A percentile compares a stretch with the other conserved stretches of the same genome.
These are phyloP conservation scores for Graphilbum ipis-grandicollis DNA, from an alignment of 2,329 filamentous ascomycete species.

Conservation along the genomic window DNA sequence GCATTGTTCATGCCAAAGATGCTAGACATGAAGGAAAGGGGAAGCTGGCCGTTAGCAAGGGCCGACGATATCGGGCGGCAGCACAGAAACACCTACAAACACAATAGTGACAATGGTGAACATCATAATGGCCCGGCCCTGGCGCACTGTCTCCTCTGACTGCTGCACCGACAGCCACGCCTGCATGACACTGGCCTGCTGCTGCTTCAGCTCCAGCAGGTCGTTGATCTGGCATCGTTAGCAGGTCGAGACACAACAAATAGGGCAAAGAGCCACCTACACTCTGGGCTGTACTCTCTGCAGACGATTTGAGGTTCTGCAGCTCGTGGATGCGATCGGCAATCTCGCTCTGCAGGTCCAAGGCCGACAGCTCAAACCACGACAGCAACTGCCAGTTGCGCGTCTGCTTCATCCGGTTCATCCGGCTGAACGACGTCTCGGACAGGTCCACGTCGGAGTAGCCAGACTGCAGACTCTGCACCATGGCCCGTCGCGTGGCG, in stretches of 20 bases:
- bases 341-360: slow-evolving; percentile 13
- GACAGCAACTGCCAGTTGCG: slow-evolving; percentile 5
- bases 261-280: slow-evolving; percentile 14
- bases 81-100: slow-evolving; percentile 17
- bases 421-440: no score
- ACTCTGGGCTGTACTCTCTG: slow-evolving; percentile 15
- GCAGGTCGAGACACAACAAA: neutral
- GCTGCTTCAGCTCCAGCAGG: slow-evolving; percentile 24
- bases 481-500: neutral
- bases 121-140: slow-evolving; percentile 25
- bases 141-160: slow-evolving; percentile 20
- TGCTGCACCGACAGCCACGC: slow-evolving; percentile 22
- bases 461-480: neutral
- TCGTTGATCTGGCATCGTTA: slow-evolving; percentile 21
- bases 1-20: slow-evolving; percentile 21
- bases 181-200: slow-evolving; percentile 26
- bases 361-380: slow-evolving; percentile 13
- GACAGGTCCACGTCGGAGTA: no score
- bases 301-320: slow-evolving; percentile 15
- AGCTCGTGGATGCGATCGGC: slow-evolving; percentile 16
- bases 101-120: slow-evolving; percentile 29
- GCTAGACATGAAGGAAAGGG: slow-evolving; percentile 20
- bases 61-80: neutral
- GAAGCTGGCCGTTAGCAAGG: slow-evolving; percentile 12
- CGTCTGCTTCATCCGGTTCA: neutral